Percentiles rank a stretch among this genome's conserved stretches.
These are phyloP conservation scores for Botrytis tulipae DNA, from an alignment of 2,329 filamentous ascomycete genomes.

Conservation along the genomic window DNA sequence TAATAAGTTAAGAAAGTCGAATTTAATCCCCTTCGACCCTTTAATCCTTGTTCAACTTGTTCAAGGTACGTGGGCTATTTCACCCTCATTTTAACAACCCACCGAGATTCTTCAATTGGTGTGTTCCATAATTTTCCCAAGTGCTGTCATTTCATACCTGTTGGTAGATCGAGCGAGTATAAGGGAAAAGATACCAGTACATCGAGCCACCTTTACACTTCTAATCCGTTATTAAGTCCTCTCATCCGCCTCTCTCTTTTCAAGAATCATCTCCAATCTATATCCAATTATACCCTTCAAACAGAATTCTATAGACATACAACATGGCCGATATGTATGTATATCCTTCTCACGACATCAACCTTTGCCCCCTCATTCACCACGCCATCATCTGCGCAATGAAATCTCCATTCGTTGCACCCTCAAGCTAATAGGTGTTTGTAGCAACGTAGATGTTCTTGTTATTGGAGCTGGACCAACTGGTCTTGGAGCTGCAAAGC, in stretches of 20 bases:
- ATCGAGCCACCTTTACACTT: conserved; percentile 11
- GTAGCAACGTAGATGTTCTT: conserved; percentile 85
- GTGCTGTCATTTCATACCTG: not conserved
- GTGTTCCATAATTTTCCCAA: not conserved
- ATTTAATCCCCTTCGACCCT: not conserved
- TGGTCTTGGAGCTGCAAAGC: conserved; percentile 95
- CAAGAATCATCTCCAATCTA: not conserved
- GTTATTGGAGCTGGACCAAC: conserved; percentile 98
- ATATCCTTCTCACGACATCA: not conserved
- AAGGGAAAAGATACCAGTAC: conserved; percentile 1
- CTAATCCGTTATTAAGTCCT: not conserved
- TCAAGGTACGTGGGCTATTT: not conserved
- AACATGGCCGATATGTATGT: conserved; percentile 26
- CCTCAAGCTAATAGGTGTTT: conserved; percentile 19
- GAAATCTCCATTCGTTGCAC: not conserved
- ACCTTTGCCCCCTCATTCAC: not conserved
- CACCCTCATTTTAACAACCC: not conserved
- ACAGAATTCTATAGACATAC: not conserved
- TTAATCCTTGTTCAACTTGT: not conserved
- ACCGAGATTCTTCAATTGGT: not conserved
- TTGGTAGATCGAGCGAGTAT: not conserved
- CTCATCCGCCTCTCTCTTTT: not conserved
- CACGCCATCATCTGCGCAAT: not conserved
- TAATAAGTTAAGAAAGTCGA: not conserved
- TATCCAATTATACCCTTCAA: not conserved